phyloP scores from a whole-genome alignment of 192 early-diverging fungal species.

The Backusella westeae region DNA sequence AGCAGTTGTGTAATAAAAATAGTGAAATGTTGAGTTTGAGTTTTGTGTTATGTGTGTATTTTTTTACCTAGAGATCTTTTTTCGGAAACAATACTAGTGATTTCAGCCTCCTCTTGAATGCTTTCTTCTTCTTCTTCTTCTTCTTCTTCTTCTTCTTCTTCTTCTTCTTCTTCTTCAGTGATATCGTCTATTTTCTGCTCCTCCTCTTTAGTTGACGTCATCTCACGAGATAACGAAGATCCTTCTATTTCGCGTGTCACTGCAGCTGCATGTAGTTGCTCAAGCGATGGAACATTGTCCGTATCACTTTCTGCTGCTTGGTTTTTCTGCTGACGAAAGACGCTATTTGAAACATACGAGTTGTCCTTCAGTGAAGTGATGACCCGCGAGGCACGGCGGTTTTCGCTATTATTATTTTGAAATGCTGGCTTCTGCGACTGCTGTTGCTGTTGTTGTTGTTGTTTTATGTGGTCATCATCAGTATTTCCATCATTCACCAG shows the following conservation, averaged over 20 bases:
- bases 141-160: background rate
- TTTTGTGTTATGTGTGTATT: background rate
- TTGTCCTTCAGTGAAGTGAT: conserved; percentile 16
- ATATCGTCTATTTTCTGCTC: background rate
- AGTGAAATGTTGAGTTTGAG: background rate
- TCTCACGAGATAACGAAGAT: background rate
- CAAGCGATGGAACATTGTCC: background rate
- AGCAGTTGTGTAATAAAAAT: too few species aligned
- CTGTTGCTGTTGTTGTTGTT: background rate
- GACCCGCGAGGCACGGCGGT: conserved; percentile 5
- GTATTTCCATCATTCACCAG: background rate
- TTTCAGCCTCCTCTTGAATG: conserved; percentile 3
- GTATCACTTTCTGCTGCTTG: background rate
- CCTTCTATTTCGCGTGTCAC: background rate
- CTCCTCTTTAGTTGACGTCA: background rate
- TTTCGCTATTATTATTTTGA: background rate
- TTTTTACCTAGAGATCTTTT: background rate
- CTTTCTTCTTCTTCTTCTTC: background rate
- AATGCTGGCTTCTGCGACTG: background rate
- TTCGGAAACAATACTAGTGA: background rate
- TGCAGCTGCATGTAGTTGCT: conserved; percentile 6
- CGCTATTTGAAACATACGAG: conserved; percentile 20
- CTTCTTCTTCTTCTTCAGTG: background rate
- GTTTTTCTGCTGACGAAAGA: conserved; percentile 11
- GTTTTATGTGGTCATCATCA: background rate